phyloP scores from a whole-genome alignment of 2,329 filamentous ascomycete species.

The Aspergillus proliferans region DNA sequence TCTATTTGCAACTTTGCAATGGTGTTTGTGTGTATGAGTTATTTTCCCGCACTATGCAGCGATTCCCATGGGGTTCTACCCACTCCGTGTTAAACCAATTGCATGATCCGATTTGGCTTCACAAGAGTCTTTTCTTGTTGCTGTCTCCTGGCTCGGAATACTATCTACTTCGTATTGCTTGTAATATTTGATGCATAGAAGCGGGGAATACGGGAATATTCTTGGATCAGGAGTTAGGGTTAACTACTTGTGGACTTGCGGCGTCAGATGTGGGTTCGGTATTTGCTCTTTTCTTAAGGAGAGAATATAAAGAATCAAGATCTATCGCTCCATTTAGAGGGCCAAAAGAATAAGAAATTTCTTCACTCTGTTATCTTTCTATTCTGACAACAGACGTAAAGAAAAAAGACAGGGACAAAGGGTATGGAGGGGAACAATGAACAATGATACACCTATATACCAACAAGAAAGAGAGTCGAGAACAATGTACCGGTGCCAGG shows the following conservation, averaged over 20 bases:
- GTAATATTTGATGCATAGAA: too few species aligned
- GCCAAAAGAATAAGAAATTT: neutral
- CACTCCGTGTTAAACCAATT: conserved; percentile 26
- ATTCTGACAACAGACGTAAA: conserved; percentile 2
- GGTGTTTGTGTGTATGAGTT: conserved; percentile 9
- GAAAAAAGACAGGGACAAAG: conserved; percentile 8
- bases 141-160: too few species aligned
- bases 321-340: neutral
- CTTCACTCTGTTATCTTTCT: conserved; percentile 1
- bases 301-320: too few species aligned
- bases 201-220: too few species aligned
- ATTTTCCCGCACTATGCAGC: conserved; percentile 26
- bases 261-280: too few species aligned
- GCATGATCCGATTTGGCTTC: conserved; percentile 18
- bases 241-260: too few species aligned
- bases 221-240: too few species aligned
- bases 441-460: conserved; percentile 24
- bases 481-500: too few species aligned
- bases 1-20: neutral
- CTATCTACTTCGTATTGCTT: too few species aligned
- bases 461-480: conserved; percentile 2
- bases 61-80: conserved; percentile 28
- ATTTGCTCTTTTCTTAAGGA: too few species aligned
- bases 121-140: neutral
- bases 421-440: conserved; percentile 17